Evolutionary conservation across 1,284 basidiomycete genomes (phyloP).

Genomic region (Fistulina hepatica): DNA sequence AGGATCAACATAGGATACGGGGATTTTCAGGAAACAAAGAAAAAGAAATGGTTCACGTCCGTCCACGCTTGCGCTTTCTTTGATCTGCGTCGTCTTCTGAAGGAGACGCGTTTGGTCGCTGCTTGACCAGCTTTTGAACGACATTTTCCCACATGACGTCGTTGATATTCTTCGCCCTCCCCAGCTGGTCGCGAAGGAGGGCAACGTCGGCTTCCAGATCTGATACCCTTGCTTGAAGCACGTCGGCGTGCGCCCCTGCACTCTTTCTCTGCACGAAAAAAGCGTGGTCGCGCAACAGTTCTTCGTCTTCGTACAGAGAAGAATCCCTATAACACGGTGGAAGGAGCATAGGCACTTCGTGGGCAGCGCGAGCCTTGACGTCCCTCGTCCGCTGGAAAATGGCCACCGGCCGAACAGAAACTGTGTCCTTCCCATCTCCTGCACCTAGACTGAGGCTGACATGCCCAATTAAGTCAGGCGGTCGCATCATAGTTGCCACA

Average conservation of each 20-base stretch:
- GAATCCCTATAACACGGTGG: constrained; percentile 22
- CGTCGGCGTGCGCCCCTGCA: constrained; percentile 29
- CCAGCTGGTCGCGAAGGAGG: constrained; percentile 54
- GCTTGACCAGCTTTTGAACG: constrained; percentile 45
- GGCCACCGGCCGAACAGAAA: constrained; percentile 54
- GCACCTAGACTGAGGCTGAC: constrained; percentile 42
- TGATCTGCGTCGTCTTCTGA: constrained; percentile 4
- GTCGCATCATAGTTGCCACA: constrained; percentile 68
- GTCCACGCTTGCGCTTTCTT: constrained; percentile 5
- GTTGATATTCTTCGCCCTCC: constrained; percentile 75
- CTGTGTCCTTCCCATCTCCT: constrained; percentile 39
- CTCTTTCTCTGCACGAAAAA: constrained; percentile 50
- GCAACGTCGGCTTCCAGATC: constrained; percentile 66
- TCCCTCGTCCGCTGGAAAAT: constrained; percentile 67
- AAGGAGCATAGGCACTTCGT: constrained; percentile 55
- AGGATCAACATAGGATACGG: no score
- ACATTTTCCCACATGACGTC: constrained; percentile 85
- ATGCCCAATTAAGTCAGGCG: constrained; percentile 75
- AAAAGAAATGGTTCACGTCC: neutral
- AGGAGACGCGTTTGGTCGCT: constrained; percentile 5
- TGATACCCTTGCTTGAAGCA: constrained; percentile 44
- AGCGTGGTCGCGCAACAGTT: constrained; percentile 49
- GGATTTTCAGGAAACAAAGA: no score
- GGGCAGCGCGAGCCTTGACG: constrained; percentile 47
- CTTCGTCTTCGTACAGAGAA: constrained; percentile 34